phyloP scores from a whole-genome alignment of 2,329 filamentous ascomycete genomes.

The Phialemoniopsis sp. region DNA sequence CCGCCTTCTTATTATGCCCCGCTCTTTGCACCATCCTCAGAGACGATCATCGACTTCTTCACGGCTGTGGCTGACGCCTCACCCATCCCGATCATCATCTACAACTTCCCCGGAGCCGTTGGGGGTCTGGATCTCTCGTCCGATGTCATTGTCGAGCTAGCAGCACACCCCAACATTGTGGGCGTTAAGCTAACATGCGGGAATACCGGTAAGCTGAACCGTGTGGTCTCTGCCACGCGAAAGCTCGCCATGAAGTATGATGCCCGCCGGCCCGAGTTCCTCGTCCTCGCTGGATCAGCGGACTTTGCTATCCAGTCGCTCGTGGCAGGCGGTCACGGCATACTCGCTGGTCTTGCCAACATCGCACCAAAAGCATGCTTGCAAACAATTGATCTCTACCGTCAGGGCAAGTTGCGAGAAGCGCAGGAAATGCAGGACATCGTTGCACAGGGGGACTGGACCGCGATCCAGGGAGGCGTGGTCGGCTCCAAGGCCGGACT shows the following conservation, averaged over 20 bases:
- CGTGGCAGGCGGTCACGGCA: conserved; percentile 64
- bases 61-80: conserved; percentile 57
- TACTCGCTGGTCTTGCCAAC: conserved; percentile 70
- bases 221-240: conserved; percentile 53
- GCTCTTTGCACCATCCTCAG: conserved; percentile 56
- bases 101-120: conserved; percentile 65
- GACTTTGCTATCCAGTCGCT: conserved; percentile 70
- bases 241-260: conserved; percentile 28
- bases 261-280: conserved; percentile 44
- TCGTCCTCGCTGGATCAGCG: conserved; percentile 68
- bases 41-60: conserved; percentile 65
- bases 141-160: conserved; percentile 54
- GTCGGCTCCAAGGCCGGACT: conserved; percentile 68
- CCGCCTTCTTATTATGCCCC: conserved; percentile 73
- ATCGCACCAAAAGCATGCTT: conserved; percentile 65
- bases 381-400: conserved; percentile 55
- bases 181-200: conserved; percentile 68
- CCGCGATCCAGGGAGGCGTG: conserved; percentile 66
- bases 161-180: conserved; percentile 61
- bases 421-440: conserved; percentile 62
- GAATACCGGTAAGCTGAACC: conserved; percentile 67
- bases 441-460: conserved; percentile 68
- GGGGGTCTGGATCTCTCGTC: conserved; percentile 61
- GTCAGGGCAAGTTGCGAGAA: conserved; percentile 51
- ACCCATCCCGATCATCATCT: conserved; percentile 63